Evolutionary conservation across 73 alveolate genomes (phyloP), one percentile per base, ranked within the genome.

Genomic region (Urostyla sp.): DNA sequence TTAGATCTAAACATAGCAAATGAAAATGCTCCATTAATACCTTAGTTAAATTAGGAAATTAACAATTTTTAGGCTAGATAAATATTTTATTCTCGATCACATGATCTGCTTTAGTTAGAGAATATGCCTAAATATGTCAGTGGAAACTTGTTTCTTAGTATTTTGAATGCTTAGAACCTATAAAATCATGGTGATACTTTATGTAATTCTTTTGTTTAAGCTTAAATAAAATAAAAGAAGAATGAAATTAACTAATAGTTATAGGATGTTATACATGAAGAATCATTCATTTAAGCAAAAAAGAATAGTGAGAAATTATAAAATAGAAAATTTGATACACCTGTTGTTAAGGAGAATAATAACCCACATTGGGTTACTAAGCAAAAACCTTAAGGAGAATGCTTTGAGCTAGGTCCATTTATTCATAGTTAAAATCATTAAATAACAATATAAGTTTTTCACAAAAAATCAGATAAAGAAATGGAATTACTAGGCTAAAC

Each of bases 391-490:
- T 54, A 69, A 7, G 83, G 83, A 5, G 83, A 69, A 49, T 46
- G 72, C 7, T 69, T 69, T 69, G 83, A 69, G 34, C 27, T 69
- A 6, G 83, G 83, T 1, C 44, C 34, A 69, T 69, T 69, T 49
- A 46, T 69, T 56, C 40, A 69, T 21, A 69, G 21, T 20, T 45
- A 13, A 16, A 67, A 67, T 0, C 67, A 69, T 16, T 48, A 18
- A 7, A 49, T 69, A 16, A 23, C 34, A 38, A 49, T 69, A 8
- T 67, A 69, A 69, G 67, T 69, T 1, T 69, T 37, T 32, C 49
- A 69, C 34, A 20, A 69, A 48, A 49, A 45, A 46, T 24, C 56
- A 24, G 83, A 69, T 16, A 24, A 46, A 34, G 72, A 37, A 16
- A 1, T 34, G 3, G 83, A 69, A 16, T 3, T 49, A 3, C 5